Evolutionary conservation across 495 filamentous ascomycete genomes (phyloP), one percentile per base, ranked within the genome.

Genomic region (Aspergillus biplanus): DNA sequence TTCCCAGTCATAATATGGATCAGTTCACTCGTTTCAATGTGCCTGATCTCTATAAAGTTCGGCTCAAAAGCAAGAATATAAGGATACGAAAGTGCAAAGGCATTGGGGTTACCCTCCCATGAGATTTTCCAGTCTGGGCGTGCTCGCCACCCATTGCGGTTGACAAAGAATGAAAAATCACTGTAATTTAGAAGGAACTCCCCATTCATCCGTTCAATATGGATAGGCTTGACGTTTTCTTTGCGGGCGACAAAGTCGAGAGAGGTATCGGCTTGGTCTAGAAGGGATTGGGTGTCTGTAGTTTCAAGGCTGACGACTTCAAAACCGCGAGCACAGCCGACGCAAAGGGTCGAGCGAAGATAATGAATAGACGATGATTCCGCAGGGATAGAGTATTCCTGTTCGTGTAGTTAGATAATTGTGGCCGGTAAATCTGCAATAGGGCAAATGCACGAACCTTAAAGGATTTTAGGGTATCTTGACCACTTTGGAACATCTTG

Each of bases 151-250:
- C 96, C 96, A 73, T 99, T 97, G 56, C 95, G 86, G 76, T 99
- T 98, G 69, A 99, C 95, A 69, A 97, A 99, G 84, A 99, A 98
- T 18, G 91, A 96, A 73, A 97, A 98, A 68, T 99, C 96, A 21
- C 91, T 92, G 76, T 99, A 99, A 74, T 97, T 97, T 58, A 99
- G 85, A 47, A 99, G 83, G 83, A 99, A 99, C 73, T 98, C 96
- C 65, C 92, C 92, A 65, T 94, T 92, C 69, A 98, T 87, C 18
- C 96, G 89, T 73, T 98, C 96, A 71, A 99, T 97, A 68, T 97
- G 92, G 63, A 99, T 95, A n/a, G 96, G 94, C 71, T 92, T 91
- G 64, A 95, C 89, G 67, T 90, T 92, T 72, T 99, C 95, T 69
- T 94, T 93, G 42, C 92, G 87, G 47, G 92, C 88, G 35, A 98